phyloP scores from a whole-genome alignment of 148 eudicot genomes.

The Fagopyrum tataricum region DNA sequence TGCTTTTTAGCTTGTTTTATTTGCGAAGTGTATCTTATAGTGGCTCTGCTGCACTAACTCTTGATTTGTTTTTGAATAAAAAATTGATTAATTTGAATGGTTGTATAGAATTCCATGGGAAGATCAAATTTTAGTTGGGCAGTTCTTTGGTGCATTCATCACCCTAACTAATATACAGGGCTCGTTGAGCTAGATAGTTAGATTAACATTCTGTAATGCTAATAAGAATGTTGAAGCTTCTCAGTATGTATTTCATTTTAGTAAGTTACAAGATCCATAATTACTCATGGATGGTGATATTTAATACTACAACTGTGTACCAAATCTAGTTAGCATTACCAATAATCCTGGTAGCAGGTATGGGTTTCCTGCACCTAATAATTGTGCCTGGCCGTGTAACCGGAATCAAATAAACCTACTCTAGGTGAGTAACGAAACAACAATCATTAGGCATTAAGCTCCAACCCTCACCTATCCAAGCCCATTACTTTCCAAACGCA shows the following conservation, averaged over 20 bases:
- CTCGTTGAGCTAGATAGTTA: background rate
- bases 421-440: background rate
- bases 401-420: background rate
- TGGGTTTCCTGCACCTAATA: background rate
- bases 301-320: background rate
- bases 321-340: background rate
- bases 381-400: background rate
- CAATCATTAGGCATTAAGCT: background rate
- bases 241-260: background rate
- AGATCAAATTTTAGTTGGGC: background rate
- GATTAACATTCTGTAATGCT: background rate
- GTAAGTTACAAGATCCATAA: background rate
- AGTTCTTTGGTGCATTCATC: background rate
- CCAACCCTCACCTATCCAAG: background rate
- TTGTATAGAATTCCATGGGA: background rate
- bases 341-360: background rate
- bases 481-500: background rate
- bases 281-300: background rate
- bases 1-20: background rate
- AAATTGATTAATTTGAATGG: background rate
- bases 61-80: background rate
- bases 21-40: background rate
- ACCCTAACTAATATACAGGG: background rate
- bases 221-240: background rate
- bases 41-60: background rate